Evolutionary conservation across 2,329 filamentous ascomycete genomes (phyloP).

Genomic region (Raffaelea arxii): DNA sequence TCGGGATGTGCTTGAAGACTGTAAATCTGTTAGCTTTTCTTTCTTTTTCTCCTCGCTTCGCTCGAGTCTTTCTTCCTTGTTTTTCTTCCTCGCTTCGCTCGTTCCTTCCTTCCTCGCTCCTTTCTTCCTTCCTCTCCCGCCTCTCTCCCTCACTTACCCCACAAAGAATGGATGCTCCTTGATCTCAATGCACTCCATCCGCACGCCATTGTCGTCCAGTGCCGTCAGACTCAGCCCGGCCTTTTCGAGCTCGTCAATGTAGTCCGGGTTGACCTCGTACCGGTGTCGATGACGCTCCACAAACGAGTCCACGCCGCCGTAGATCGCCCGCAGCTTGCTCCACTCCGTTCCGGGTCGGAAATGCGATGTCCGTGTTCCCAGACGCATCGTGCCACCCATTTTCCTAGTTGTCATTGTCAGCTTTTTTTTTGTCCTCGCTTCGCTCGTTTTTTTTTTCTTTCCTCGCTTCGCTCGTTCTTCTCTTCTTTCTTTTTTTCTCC

Average conservation of each 20-base stretch:
- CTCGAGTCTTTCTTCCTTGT: not conserved
- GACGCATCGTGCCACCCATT: constrained; percentile 68
- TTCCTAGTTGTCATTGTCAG: no score
- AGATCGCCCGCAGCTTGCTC: constrained; percentile 60
- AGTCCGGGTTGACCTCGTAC: constrained; percentile 69
- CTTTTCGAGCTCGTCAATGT: constrained; percentile 49
- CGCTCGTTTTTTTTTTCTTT: no score
- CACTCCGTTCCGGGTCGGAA: constrained; percentile 62
- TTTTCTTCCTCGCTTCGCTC: not conserved
- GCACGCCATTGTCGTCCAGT: constrained; percentile 60
- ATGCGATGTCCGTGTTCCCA: constrained; percentile 57
- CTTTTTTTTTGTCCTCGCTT: no score
- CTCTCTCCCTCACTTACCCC: not conserved
- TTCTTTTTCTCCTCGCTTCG: not conserved
- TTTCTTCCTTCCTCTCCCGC: not conserved
- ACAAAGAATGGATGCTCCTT: constrained; percentile 66
- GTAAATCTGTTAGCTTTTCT: no score
- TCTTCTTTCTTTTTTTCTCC: no score
- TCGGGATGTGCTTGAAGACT: constrained; percentile 81
- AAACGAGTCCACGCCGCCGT: constrained; percentile 41
- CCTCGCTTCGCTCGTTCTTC: no score
- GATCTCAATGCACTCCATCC: constrained; percentile 69
- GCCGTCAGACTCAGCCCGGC: constrained; percentile 61
- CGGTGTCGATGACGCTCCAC: constrained; percentile 66
- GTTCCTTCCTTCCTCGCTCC: not conserved